phyloP scores from a whole-genome alignment of 2,329 filamentous ascomycete species.

The Pseudopyricularia cyperi region DNA sequence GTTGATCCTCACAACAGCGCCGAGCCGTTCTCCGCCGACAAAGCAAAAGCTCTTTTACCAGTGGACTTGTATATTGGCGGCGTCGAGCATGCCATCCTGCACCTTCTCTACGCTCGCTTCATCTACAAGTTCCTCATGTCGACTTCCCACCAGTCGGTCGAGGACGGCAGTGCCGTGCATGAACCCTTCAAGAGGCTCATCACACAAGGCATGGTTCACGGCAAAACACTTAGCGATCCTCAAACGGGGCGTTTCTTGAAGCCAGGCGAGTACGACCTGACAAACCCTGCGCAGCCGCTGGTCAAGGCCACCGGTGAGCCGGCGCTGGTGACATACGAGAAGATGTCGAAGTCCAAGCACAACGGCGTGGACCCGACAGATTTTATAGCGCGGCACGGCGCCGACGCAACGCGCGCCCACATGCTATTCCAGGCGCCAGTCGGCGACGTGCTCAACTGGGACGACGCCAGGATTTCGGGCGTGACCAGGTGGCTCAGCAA shows the following conservation, averaged over 20 bases:
- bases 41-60: constrained; percentile 46
- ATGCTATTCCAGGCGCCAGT: constrained; percentile 84
- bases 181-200: constrained; percentile 78
- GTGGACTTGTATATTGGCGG: constrained; percentile 86
- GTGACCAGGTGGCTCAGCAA: constrained; percentile 69
- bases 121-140: constrained; percentile 74
- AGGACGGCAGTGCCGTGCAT: constrained; percentile 21
- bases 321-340: constrained; percentile 61
- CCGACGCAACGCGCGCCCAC: constrained; percentile 74
- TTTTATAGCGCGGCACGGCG: constrained; percentile 63
- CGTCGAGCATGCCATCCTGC: constrained; percentile 81
- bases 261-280: constrained; percentile 59
- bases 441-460: constrained; percentile 75
- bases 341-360: constrained; percentile 93
- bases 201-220: constrained; percentile 88
- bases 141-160: constrained; percentile 25
- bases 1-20: constrained; percentile 54
- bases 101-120: constrained; percentile 80
- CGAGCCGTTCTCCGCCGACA: constrained; percentile 47
- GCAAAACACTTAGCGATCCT: constrained; percentile 68
- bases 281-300: constrained; percentile 38
- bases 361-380: constrained; percentile 75
- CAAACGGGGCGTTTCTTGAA: constrained; percentile 63
- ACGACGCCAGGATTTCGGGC: constrained; percentile 68
- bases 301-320: constrained; percentile 47